Evolutionary conservation across 2,329 filamentous ascomycete genomes (phyloP), one percentile per base, ranked within the genome.

Genomic region (Arthrobotrys entomopaga): DNA sequence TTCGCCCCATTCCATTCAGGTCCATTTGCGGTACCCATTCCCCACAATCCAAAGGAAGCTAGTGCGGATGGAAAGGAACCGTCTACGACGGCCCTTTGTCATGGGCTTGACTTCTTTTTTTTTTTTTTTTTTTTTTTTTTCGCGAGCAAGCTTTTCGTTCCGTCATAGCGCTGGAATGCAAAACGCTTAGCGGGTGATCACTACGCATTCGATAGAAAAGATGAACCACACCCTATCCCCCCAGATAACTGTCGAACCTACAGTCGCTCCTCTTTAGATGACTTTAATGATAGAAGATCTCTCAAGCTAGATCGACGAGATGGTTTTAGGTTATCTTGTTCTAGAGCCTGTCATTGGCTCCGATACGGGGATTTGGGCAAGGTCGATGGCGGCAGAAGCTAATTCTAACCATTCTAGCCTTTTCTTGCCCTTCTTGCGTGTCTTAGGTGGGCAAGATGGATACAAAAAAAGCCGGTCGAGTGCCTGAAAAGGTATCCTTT

Each of bases 181-280:
- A 58, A 53, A 66, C 61, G 63, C 70, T 48, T 54, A 74, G 57
- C 63, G 52, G 70, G 34, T 67, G 70, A 74, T 67, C 63, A 43
- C 50, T 67, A 61, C 57, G 57, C 59, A 64, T 74, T 67, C 58
- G n/a, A 46, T 46, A 46, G 42, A 50, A n/a, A 49, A 46, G 56
- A 42, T 52, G 59, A 29, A 65, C 22, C 56, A 59, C 40, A 52
- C 70, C 49, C 26, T 22, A 20, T 50, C 46, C 46, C 46, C 46
- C 8, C 2, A 46, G 15, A 22, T 50, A 19, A 3, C 46, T 64
- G 13, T 48, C 24, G 43, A 56, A 56, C n/a, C 69, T 60, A 65
- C 50, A 49, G 38, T 46, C 24, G 42, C n/a, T n/a, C 16, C 42
- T 26, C 43, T 40, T 48, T 52, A 53, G 34, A 52, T 19, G 52